These are phyloP conservation scores for Fusarium penzigii DNA, from an alignment of 2,329 filamentous ascomycete species.

Conservation along the genomic window DNA sequence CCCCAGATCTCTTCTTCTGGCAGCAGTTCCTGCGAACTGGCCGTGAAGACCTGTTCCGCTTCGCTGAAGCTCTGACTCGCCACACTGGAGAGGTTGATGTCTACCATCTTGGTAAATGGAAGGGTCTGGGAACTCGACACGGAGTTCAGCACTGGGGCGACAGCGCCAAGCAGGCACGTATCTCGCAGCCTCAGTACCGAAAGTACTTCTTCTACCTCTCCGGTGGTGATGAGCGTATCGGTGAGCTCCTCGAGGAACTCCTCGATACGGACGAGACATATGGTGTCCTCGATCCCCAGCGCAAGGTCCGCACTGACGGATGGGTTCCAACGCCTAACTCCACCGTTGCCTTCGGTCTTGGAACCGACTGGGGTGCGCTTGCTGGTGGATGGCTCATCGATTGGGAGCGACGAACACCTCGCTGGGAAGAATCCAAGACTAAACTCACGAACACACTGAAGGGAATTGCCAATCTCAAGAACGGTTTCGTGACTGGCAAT, in stretches of 20 bases:
- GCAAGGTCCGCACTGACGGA: constrained; percentile 58
- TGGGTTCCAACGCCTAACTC: constrained; percentile 45
- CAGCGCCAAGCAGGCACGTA: constrained; percentile 62
- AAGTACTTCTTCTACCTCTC: constrained; percentile 58
- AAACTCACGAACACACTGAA: constrained; percentile 51
- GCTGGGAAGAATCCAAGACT: constrained; percentile 51
- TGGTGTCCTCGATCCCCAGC: constrained; percentile 53
- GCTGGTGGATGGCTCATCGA: constrained; percentile 60
- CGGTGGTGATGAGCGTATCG: constrained; percentile 58
- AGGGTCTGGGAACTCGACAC: constrained; percentile 62
- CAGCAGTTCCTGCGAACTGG: constrained; percentile 62
- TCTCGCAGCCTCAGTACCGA: constrained; percentile 56
- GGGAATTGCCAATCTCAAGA: constrained; percentile 55
- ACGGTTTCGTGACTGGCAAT: constrained; percentile 60
- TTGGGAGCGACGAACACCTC: constrained; percentile 57
- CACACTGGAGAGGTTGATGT: constrained; percentile 64
- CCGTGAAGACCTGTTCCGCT: constrained; percentile 55
- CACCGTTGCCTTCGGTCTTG: constrained; percentile 51
- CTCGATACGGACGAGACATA: constrained; percentile 56
- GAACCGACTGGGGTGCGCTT: constrained; percentile 60
- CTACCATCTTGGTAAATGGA: constrained; percentile 59
- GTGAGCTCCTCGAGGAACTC: constrained; percentile 52
- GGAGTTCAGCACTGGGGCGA: constrained; percentile 64
- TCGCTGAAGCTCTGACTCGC: constrained; percentile 59
- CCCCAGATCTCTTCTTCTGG: constrained; percentile 64